Conservation (phyloP, 2,329 filamentous ascomycete species). For the Cadophora malorum region DNA sequence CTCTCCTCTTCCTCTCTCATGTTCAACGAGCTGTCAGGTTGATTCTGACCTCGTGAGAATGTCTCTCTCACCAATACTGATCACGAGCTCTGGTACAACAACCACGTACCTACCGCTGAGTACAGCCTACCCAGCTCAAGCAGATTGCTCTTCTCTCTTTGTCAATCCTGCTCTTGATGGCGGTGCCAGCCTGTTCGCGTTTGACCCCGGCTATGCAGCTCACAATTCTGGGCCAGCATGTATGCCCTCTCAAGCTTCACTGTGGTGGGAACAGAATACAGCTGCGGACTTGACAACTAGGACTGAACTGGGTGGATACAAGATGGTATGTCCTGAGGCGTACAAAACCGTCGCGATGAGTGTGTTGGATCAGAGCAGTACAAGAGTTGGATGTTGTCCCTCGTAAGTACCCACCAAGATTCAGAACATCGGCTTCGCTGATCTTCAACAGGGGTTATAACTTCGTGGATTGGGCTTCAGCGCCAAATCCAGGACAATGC, state of each 20-base stretch:
- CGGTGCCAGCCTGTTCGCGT: slow-evolving; percentile 16
- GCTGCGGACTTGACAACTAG: slow-evolving; percentile 1
- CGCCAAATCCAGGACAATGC: slow-evolving; percentile 18
- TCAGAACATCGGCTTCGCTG: neutral
- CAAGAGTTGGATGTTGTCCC: slow-evolving; percentile 25
- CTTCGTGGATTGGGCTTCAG: slow-evolving; percentile 25
- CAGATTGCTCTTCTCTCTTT: slow-evolving; percentile 27
- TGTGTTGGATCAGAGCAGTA: slow-evolving; percentile 19
- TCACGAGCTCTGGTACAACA: slow-evolving; percentile 24
- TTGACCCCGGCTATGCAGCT: slow-evolving; percentile 17
- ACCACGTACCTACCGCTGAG: slow-evolving; percentile 29
- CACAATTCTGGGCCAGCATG: slow-evolving; percentile 14
- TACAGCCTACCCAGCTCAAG: slow-evolving; percentile 20
- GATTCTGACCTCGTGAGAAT: slow-evolving; percentile 16
- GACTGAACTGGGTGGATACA: slow-evolving; percentile 22
- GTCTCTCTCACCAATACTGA: slow-evolving; percentile 17
- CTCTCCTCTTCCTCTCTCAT: slow-evolving; percentile 4
- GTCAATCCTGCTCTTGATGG: slow-evolving; percentile 8
- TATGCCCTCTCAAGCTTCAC: slow-evolving; percentile 19
- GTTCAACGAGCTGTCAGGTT: slow-evolving; percentile 6
- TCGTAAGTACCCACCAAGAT: slow-evolving; percentile 21
- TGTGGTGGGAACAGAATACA: slow-evolving; percentile 25
- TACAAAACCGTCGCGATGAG: slow-evolving; percentile 27
- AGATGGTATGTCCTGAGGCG: slow-evolving; percentile 25
- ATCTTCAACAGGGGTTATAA: slow-evolving; percentile 20